Conservation (phyloP, 352 stramenopile genomes). For the Aphanomyces cochlioides region DNA sequence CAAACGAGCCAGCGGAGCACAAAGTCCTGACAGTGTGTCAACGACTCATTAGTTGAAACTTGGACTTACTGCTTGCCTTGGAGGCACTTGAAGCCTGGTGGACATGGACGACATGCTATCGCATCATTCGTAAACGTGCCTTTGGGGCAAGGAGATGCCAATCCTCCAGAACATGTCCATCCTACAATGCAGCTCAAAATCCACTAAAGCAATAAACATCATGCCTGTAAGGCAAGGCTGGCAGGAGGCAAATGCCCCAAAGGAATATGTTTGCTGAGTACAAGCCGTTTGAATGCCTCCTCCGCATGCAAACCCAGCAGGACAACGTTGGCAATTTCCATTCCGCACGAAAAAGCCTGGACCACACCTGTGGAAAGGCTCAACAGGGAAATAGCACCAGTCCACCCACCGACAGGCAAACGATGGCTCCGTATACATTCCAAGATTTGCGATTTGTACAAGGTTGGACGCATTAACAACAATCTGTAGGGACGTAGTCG, state of each 20-base stretch:
- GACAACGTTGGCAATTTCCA: slow-evolving; percentile 18
- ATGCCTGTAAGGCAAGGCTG: slow-evolving; percentile 21
- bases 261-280: slow-evolving; percentile 19
- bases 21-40: background rate
- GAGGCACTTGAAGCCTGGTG: slow-evolving; percentile 14
- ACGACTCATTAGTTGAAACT: background rate
- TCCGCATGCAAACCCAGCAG: slow-evolving; percentile 18
- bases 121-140: slow-evolving; percentile 23
- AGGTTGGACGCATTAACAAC: slow-evolving; percentile 6
- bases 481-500: slow-evolving; percentile 15
- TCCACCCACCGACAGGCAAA: slow-evolving; percentile 19
- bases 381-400: too few relatives aligned
- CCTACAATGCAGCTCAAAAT: slow-evolving; percentile 11
- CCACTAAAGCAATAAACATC: background rate
- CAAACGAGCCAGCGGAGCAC: slow-evolving; percentile 11
- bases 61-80: slow-evolving; percentile 21
- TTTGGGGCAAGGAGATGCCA: slow-evolving; percentile 21
- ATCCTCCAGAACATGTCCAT: slow-evolving; percentile 24
- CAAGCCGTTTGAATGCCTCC: slow-evolving; percentile 5
- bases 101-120: slow-evolving; percentile 7
- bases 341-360: slow-evolving; percentile 15
- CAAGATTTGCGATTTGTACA: slow-evolving; percentile 6
- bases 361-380: background rate
- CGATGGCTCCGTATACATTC: slow-evolving; percentile 13
- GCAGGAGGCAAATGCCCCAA: slow-evolving; percentile 16